These are phyloP conservation scores for Litchi chinensis DNA, from an alignment of 345 rosid genomes.

Conservation along the genomic window DNA sequence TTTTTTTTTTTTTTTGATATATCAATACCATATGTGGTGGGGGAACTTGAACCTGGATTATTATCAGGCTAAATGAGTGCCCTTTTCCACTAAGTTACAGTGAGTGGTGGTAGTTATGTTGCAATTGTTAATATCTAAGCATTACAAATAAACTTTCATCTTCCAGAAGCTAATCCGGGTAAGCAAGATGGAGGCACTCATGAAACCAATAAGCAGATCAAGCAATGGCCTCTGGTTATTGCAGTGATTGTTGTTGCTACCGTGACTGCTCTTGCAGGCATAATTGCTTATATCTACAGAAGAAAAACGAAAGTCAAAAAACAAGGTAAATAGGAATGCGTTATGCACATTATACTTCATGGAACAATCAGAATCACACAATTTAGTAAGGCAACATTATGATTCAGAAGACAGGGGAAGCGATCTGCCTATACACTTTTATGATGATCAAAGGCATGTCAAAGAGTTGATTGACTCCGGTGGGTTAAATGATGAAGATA, in stretches of 20 bases:
- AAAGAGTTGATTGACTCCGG: conserved; percentile 32
- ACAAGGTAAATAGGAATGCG: conserved; percentile 21
- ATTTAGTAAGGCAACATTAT: neutral
- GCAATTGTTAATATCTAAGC: no score
- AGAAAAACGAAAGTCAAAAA: conserved; percentile 14
- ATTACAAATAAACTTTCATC: no score
- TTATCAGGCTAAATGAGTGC: no score
- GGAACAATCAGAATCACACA: neutral
- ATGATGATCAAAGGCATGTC: conserved; percentile 33
- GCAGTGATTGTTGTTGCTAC: conserved; percentile 14
- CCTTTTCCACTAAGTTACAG: no score
- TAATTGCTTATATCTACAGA: conserved; percentile 7
- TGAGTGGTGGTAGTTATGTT: no score
- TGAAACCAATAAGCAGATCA: no score
- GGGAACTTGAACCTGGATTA: no score
- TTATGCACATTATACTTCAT: neutral
- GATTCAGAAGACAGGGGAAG: conserved; percentile 26
- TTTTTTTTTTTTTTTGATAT: no score
- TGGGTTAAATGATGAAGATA: conserved; percentile 38
- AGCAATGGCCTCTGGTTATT: neutral
- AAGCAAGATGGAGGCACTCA: no score
- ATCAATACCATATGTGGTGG: no score
- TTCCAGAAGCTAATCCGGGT: no score
- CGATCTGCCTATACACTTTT: conserved; percentile 23
- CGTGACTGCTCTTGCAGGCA: conserved; percentile 5